A percentile compares a stretch with the other conserved stretches of the same genome.
These are phyloP conservation scores for Paraleonurus japonicus DNA, from an alignment of 257 asterid species.

Conservation along the genomic window DNA sequence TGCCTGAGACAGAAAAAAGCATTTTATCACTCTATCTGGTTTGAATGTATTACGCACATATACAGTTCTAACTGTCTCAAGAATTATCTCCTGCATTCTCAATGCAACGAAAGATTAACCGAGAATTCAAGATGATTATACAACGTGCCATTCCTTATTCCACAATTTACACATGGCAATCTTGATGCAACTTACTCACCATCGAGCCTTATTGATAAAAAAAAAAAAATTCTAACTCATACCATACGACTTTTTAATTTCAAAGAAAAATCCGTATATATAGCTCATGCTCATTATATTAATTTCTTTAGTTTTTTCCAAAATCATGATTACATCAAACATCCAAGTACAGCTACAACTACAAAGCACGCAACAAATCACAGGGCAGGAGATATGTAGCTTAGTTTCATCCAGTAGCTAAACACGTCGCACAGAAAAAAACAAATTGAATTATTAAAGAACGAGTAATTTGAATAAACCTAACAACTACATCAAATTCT, in stretches of 20 bases:
- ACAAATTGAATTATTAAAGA: background rate
- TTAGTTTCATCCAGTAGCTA: background rate
- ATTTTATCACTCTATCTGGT: background rate
- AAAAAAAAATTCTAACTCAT: background rate
- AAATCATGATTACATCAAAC: background rate
- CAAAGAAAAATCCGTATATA: background rate
- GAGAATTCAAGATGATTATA: background rate
- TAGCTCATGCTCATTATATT: background rate
- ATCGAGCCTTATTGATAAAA: background rate
- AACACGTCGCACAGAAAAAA: background rate
- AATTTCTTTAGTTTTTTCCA: too few relatives aligned
- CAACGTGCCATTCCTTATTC: background rate
- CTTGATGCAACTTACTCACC: background rate
- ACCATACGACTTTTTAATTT: background rate
- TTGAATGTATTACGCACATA: background rate
- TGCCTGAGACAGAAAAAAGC: constrained; percentile 26
- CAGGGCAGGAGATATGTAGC: background rate
- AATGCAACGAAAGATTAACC: background rate
- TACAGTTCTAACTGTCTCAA: background rate
- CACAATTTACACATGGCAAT: background rate
- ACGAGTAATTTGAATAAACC: background rate
- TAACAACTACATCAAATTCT: background rate
- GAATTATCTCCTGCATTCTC: background rate
- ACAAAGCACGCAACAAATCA: constrained; percentile 2
- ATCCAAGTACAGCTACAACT: background rate